Base-by-base conservation (phyloP, 257 asterid genomes). In the Anisodus tanguticus region DNA sequence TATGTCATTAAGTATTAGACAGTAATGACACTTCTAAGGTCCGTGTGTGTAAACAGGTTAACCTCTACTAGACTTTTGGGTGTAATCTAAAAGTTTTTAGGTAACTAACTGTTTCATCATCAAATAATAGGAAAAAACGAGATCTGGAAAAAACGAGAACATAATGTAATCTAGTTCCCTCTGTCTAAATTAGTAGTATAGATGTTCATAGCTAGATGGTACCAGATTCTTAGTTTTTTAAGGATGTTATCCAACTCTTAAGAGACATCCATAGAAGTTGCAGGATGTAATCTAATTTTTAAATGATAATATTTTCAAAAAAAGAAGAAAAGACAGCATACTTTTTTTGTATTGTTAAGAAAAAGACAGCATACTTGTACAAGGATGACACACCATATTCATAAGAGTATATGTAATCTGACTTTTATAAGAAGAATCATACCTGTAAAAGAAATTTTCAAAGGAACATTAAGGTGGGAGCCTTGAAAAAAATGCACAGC, bases 121-220 rank as follows among this genome's bases (percentile, higher is more conserved):
- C 80, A 72, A 71, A 47, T 72, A 72, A 19, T 45, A 9, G 58
- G 57, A 9, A n/a, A 47, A 70, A 72, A 31, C 11, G 9, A 19
- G 59, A n/a, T 72, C 80, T 45, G 59, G 80, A 45, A n/a, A 72
- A 72, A 37, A 35, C 49, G 35, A 31, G 35, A 31, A 31, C 35
- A 31, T 31, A 31, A 31, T 31, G 35, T 31, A 31, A 31, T 31
- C 35, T 31, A 31, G 35, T 31, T 31, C 35, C 35, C 35, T 31
- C 35, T 31, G 35, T 31, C 35, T 31, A 31, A 31, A 31, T 31
- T 31, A 31, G 35, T 31, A 31, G 35, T 31, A 31, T 31, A 31
- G 74, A 12, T 67, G 19, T 67, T 67, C 74, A 67, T 67, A 35
- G 74, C 74, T 67, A 67, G 74, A 19, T 67, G 71, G 19, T 67